Base-by-base conservation (phyloP, 371 early-diverging fungal species). In the Apophysomyces variabilis region DNA sequence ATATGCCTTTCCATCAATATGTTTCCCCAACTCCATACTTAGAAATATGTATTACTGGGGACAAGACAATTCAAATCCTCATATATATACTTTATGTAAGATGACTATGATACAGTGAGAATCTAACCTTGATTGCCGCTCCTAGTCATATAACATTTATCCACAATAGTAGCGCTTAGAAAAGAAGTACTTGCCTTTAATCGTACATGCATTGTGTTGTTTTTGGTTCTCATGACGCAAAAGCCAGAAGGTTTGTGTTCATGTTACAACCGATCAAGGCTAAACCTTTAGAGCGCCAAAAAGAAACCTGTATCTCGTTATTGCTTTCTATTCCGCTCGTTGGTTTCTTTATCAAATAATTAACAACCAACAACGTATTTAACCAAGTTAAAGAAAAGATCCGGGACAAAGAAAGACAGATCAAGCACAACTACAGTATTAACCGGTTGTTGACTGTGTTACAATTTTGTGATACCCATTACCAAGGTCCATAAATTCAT, bases 1-100 rank as follows among this genome's bases (percentile, higher is more conserved):
- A 61, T 88, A 76, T 38, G 85, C 78, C 72, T 91, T 90, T 57
- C 92, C 92, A 66, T 90, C 89, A 71, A 91, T 82, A 41, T 26
- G 54, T 21, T 50, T 16, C 32, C 21, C 54, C 21, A 50, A 50
- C 32, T 26, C 32, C 32, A 26, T 26, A 26, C 32, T 26, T 26
- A 26, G 3, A 26, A 26, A 26, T 1, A 26, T 26, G 32, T 3
- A 26, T 26, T 26, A 26, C 32, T 26, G 32, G 32, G 32, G 32
- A 26, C 32, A 26, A 26, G 32, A 26, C 32, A 26, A 26, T 26
- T 26, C 32, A 26, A 26, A 3, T 26, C 32, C 32, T 26, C 32
- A 26, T 26, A 26, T 26, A 26, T 26, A 26, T 26, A 26, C 32
- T 26, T 26, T 26, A 26, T 26, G 32, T 26, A 26, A 26, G 32